phyloP scores from a whole-genome alignment of 176 grass and related monocot species.

The Cenchrus americanus region DNA sequence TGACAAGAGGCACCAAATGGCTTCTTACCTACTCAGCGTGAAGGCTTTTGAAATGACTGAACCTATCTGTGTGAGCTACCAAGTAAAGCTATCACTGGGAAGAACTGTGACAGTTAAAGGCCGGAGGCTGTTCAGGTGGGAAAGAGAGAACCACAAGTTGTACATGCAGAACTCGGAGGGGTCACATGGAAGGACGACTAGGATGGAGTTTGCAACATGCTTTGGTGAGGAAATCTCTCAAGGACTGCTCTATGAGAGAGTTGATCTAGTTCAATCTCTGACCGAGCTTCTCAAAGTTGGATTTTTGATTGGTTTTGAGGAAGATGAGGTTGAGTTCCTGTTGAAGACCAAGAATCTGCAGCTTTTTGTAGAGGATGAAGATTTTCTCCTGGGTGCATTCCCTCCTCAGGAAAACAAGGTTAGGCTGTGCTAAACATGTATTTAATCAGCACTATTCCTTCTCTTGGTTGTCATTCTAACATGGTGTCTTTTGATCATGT shows the following conservation, averaged over 20 bases:
- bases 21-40: slow-evolving; percentile 20
- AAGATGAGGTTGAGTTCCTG: slow-evolving; percentile 46
- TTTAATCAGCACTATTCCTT: background rate
- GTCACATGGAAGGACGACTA: slow-evolving; percentile 12
- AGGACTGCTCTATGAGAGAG: slow-evolving; percentile 40
- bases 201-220: slow-evolving; percentile 42
- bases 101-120: slow-evolving; percentile 26
- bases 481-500: background rate
- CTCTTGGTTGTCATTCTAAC: background rate
- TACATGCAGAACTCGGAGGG: slow-evolving; percentile 34
- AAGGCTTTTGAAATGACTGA: slow-evolving; percentile 36
- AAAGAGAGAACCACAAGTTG: slow-evolving; percentile 29
- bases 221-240: slow-evolving; percentile 38
- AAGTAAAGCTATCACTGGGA: slow-evolving; percentile 25
- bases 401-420: background rate
- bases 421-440: background rate
- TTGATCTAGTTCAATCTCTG: slow-evolving; percentile 26
- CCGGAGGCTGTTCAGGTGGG: slow-evolving; percentile 37
- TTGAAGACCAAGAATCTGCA: slow-evolving; percentile 51
- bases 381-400: slow-evolving; percentile 36
- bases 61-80: slow-evolving; percentile 29
- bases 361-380: slow-evolving; percentile 40
- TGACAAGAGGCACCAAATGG: slow-evolving; percentile 39
- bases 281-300: slow-evolving; percentile 16
- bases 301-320: slow-evolving; percentile 43